Conservation (phyloP, 2,329 filamentous ascomycete species). For the Stagonosporopsis chrysanthemi region DNA sequence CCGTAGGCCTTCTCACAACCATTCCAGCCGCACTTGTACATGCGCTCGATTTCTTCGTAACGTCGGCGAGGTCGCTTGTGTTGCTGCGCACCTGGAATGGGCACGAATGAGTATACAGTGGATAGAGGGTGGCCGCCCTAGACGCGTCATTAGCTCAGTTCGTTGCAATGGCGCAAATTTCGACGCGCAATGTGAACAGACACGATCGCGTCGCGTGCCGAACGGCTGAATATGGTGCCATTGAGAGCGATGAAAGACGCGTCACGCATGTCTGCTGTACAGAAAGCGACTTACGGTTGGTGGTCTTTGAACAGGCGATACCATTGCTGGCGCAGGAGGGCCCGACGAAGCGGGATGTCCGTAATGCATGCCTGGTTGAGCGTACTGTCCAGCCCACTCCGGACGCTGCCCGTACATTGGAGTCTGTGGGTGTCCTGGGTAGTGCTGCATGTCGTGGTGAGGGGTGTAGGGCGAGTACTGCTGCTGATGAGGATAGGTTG, state of each 20-base stretch:
- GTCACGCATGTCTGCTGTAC: background rate
- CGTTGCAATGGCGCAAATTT: background rate
- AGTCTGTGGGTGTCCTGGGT: conserved; percentile 66
- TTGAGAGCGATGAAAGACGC: background rate
- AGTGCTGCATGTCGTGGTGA: conserved; percentile 84
- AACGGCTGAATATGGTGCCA: background rate
- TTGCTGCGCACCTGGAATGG: conserved; percentile 94
- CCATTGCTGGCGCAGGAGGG: conserved; percentile 63
- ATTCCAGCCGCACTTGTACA: conserved; percentile 99
- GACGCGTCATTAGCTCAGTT: conserved; percentile 19
- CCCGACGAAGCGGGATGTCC: conserved; percentile 65
- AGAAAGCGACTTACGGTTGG: conserved; percentile 63
- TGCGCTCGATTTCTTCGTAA: conserved; percentile 98
- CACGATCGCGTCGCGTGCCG: background rate
- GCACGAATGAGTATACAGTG: conserved; percentile 98
- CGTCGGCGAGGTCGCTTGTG: conserved; percentile 92
- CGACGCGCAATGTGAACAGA: background rate
- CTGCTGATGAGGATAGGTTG: conserved; percentile 80
- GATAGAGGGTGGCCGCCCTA: conserved; percentile 62
- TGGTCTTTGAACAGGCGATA: conserved; percentile 66
- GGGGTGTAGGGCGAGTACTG: conserved; percentile 89
- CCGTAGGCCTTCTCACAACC: conserved; percentile 99
- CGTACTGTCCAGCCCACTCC: conserved; percentile 73
- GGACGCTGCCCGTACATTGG: conserved; percentile 72
- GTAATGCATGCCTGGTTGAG: conserved; percentile 53